Percentiles rank a stretch among this genome's conserved stretches.
Evolutionary conservation across 2,329 filamentous ascomycete genomes (phyloP).

Genomic region (Ophiosphaerella korrae): DNA sequence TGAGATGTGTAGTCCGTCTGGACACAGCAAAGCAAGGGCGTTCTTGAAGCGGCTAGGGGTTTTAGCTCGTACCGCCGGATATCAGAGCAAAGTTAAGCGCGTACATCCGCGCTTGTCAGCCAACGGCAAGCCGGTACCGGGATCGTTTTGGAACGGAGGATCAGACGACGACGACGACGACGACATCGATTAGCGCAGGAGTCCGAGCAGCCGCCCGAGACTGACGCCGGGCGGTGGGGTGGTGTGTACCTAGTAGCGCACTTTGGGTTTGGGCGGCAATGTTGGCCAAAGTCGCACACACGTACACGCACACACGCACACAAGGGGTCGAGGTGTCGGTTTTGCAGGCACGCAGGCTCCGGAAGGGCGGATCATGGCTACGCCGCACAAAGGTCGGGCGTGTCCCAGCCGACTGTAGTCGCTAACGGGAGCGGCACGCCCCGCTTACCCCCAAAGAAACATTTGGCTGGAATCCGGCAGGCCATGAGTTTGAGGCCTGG

Average conservation of each 20-base stretch:
- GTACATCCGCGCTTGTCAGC: slow-evolving; percentile 1
- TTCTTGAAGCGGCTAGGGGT: background rate
- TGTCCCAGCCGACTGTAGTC: slow-evolving; percentile 28
- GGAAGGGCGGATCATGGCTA: slow-evolving; percentile 4
- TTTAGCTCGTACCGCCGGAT: background rate
- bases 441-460: slow-evolving; percentile 25
- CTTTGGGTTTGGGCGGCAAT: background rate
- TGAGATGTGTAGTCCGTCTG: background rate
- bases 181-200: background rate
- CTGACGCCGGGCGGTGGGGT: background rate
- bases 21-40: slow-evolving; percentile 1
- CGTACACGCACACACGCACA: background rate
- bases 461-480: slow-evolving; percentile 18
- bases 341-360: background rate
- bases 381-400: slow-evolving; percentile 16
- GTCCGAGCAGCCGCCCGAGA: background rate
- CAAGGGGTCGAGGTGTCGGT: slow-evolving; percentile 3
- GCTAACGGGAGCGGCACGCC: slow-evolving; percentile 35
- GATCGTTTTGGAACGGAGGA: no score
- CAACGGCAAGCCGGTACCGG: background rate
- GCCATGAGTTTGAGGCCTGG: background rate
- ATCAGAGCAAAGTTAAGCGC: background rate
- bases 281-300: background rate
- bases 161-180: no score
- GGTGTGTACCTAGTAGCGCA: background rate